Evolutionary conservation across 495 filamentous ascomycete genomes (phyloP).

Genomic region (Aspergillus incahuasiensis): DNA sequence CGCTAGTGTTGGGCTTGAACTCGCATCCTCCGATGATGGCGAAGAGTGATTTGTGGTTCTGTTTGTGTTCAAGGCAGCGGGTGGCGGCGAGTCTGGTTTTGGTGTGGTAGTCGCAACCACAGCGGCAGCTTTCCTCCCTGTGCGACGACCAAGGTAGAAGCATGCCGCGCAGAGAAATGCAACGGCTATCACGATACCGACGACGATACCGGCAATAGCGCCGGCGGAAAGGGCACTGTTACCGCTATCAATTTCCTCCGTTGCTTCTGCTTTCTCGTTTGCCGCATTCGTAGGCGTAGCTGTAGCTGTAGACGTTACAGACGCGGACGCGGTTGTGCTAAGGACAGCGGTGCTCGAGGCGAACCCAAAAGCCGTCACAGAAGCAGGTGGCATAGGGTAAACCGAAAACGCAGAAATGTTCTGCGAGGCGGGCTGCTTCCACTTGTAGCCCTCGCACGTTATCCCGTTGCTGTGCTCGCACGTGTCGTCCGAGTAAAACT

Average conservation of each 20-base stretch:
- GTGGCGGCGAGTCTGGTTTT: not conserved
- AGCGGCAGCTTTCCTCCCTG: not conserved
- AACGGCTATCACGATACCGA: constrained; percentile 32
- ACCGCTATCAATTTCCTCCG: not conserved
- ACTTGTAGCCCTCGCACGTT: constrained; percentile 4
- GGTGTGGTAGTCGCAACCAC: not conserved
- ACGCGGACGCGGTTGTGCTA: not conserved
- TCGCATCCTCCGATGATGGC: not conserved
- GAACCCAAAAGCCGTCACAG: not conserved
- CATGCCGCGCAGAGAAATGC: constrained; percentile 35
- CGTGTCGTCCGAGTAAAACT: constrained; percentile 6
- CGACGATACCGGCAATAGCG: constrained; percentile 31
- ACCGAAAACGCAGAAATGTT: constrained; percentile 16
- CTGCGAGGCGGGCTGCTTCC: constrained; percentile 1
- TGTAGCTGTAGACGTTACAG: too few relatives aligned
- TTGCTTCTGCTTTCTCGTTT: not conserved
- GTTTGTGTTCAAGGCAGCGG: not conserved
- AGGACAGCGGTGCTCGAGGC: constrained; percentile 1
- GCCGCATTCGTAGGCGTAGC: constrained; percentile 2
- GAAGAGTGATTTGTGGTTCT: not conserved
- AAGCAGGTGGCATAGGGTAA: constrained; percentile 10
- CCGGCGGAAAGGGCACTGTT: constrained; percentile 15
- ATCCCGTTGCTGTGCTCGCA: constrained; percentile 9
- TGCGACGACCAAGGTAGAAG: constrained; percentile 24
- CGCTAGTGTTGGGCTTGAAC: not conserved